Base-by-base conservation (phyloP, 306 rosid species). In the Casuarina equisetifolia region DNA sequence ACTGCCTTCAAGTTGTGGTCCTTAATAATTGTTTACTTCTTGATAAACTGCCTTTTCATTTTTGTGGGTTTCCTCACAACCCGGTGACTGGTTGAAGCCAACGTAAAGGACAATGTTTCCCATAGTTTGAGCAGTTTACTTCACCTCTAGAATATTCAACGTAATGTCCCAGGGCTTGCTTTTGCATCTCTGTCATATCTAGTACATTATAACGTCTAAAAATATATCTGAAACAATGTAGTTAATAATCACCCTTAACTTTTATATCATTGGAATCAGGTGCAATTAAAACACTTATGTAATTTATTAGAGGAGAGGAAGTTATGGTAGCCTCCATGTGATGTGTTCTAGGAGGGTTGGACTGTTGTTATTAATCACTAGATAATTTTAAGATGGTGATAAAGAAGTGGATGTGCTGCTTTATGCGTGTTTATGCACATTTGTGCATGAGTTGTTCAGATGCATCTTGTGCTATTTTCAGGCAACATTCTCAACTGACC, bases 401-500 rank as follows among this genome's bases (percentile, higher is more conserved):
- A 43, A 67, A 42, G 35, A 42, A 15, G 32, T 40, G 50, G 35
- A 66, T n/a, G 35, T 66, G 49, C 71, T 66, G 50, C 70, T 12
- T 9, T 13, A 35, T 16, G 71, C 13, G 1, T 42, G 71, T 67
- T 17, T 40, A 9, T 66, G 38, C 39, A 58, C 15, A 58, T 9
- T 25, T 25, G 6, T 58, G 64, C 36, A 10, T 58, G 39, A 1
- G 6, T 58, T 66, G 70, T 25, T 1, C 70, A 16, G 3, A 9
- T 4, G 20, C 49, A 66, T 66, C 49, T 17, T 32, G 16, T 39
- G 70, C 46, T 66, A 16, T 66, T 39, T 48, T 66, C n/a, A 67
- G 49, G 15, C 19, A 9, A 42, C 51, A 39, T 67, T 72, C 72
- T 69, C 57, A 42, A 80, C 73, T 53, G 81, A 79, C 61, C 25